These are phyloP conservation scores for Cercospora brassicicola DNA, from an alignment of 2,329 filamentous ascomycete genomes.

Conservation along the genomic window DNA sequence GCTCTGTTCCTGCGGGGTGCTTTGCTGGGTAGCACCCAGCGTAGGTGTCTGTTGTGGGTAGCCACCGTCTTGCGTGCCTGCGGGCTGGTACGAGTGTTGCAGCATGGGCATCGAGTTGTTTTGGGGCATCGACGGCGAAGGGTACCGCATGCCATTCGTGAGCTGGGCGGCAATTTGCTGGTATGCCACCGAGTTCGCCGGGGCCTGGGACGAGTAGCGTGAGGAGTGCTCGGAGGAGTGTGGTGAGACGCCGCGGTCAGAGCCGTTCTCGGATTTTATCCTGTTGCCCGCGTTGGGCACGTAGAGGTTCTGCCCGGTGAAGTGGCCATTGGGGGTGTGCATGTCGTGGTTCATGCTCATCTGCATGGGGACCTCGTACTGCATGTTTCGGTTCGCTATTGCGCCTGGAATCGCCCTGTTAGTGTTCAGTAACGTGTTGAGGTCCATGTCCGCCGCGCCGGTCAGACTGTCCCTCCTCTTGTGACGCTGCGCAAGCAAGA, in stretches of 20 bases:
- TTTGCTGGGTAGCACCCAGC: conserved; percentile 38
- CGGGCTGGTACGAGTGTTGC: conserved; percentile 56
- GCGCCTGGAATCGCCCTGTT: conserved; percentile 38
- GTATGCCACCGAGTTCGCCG: conserved; percentile 51
- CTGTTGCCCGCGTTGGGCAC: conserved; percentile 51
- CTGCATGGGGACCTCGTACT: conserved; percentile 42
- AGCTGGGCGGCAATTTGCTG: conserved; percentile 52
- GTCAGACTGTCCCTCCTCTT: conserved; percentile 42
- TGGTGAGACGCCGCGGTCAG: conserved; percentile 59
- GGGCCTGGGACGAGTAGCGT: conserved; percentile 58
- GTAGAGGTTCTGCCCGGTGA: conserved; percentile 47
- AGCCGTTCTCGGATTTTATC: conserved; percentile 60
- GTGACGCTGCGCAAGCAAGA: conserved; percentile 33
- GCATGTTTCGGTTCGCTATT: conserved; percentile 37
- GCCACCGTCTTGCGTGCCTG: conserved; percentile 47
- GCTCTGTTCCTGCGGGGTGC: conserved; percentile 37
- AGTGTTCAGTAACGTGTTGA: conserved; percentile 42
- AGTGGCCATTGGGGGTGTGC: conserved; percentile 35
- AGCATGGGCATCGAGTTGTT: conserved; percentile 54
- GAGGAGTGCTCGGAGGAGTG: conserved; percentile 58
- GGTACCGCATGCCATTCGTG: conserved; percentile 55
- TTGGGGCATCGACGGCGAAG: conserved; percentile 52
- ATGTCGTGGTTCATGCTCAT: conserved; percentile 37
- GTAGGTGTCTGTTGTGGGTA: conserved; percentile 44
- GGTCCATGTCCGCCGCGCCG: conserved; percentile 38